phyloP scores from a whole-genome alignment of 2,329 filamentous ascomycete genomes.

The Aspergillus transmontanensis region DNA sequence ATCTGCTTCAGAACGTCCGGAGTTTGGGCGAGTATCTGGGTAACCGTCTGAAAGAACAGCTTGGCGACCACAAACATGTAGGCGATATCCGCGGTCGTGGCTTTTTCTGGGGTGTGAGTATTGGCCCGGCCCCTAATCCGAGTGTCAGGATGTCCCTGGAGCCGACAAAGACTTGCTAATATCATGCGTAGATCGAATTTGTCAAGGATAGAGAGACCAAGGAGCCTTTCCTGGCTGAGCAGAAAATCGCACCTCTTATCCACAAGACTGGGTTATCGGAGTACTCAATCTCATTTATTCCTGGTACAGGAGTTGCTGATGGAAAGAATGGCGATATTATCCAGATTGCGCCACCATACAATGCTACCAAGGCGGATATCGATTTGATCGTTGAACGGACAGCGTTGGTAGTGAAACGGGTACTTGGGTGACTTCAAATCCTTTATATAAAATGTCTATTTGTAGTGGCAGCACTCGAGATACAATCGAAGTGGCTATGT shows the following conservation, averaged over 20 bases:
- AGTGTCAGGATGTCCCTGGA: background rate
- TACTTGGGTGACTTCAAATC: conserved; percentile 19
- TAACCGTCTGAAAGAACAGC: conserved; percentile 43
- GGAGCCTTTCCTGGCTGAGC: conserved; percentile 49
- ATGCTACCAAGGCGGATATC: conserved; percentile 51
- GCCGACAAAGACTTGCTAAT: conserved; percentile 8
- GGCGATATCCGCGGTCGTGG: conserved; percentile 59
- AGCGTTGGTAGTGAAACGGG: conserved; percentile 44
- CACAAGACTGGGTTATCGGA: conserved; percentile 47
- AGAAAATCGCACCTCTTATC: conserved; percentile 48
- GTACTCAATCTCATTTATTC: conserved; percentile 55
- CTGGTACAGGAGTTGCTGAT: conserved; percentile 54
- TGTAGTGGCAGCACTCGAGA: too few relatives aligned
- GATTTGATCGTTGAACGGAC: conserved; percentile 52
- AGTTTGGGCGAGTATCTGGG: conserved; percentile 34
- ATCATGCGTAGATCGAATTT: conserved; percentile 52
- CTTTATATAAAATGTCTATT: too few relatives aligned
- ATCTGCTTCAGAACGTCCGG: conserved; percentile 48
- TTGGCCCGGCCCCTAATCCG: background rate
- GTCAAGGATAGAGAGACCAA: conserved; percentile 55
- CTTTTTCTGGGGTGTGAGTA: conserved; percentile 57
- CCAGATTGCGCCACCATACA: conserved; percentile 56
- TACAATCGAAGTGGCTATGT: too few relatives aligned
- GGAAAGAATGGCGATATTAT: conserved; percentile 56
- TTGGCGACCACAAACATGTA: conserved; percentile 50